phyloP scores from a whole-genome alignment of 257 asterid genomes.

The Plantago elongata region DNA sequence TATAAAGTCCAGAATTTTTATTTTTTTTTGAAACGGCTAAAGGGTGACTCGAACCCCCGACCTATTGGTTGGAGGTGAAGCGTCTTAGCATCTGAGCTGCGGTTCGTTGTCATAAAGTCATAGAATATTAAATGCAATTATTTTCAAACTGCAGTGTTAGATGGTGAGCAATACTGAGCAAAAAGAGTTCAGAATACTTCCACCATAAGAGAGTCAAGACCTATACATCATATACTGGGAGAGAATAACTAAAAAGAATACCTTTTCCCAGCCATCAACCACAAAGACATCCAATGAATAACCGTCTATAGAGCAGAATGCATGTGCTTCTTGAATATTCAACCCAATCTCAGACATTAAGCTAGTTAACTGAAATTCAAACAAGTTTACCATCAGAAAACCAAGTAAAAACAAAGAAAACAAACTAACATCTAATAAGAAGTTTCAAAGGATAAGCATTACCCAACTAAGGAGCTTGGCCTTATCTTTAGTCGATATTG shows the following conservation, averaged over 20 bases:
- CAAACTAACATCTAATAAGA: not conserved
- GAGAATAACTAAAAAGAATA: slow-evolving; percentile 18
- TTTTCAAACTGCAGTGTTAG: not conserved
- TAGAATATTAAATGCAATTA: not conserved
- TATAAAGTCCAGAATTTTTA: too few relatives aligned
- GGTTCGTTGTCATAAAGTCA: not conserved
- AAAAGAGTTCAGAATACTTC: not conserved
- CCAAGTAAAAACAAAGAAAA: not conserved
- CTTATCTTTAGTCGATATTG: slow-evolving; percentile 80
- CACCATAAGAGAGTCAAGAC: not conserved
- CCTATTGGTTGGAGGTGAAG: too few relatives aligned
- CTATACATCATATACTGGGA: not conserved
- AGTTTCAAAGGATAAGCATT: slow-evolving; percentile 11
- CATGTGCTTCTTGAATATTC: slow-evolving; percentile 99
- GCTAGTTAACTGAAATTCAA: slow-evolving; percentile 60
- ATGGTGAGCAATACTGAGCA: not conserved
- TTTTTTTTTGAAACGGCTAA: too few relatives aligned
- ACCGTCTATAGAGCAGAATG: slow-evolving; percentile 85
- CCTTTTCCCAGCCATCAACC: slow-evolving; percentile 86
- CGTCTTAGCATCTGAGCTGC: too few relatives aligned
- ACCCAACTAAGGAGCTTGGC: slow-evolving; percentile 87
- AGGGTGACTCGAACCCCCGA: too few relatives aligned
- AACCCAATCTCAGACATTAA: slow-evolving; percentile 79
- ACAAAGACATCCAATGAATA: slow-evolving; percentile 89
- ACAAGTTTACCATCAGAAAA: slow-evolving; percentile 2